Evolutionary conservation across 768 basidiomycete genomes (phyloP).

Genomic region (Astraeus odoratus): DNA sequence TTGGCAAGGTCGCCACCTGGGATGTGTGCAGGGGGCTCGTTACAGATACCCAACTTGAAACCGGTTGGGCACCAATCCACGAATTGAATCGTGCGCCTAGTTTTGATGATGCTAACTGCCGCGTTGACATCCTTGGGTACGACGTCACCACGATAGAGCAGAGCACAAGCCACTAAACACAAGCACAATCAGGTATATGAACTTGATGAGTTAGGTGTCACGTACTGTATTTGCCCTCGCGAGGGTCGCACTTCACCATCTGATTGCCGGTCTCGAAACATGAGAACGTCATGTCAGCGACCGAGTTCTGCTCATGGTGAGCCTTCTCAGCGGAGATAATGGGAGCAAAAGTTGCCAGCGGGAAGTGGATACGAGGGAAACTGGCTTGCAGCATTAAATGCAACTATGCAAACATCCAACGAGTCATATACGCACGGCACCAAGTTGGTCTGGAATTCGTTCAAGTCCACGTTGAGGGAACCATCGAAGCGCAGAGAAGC

Average conservation of each 20-base stretch:
- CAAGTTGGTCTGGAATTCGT: conserved; percentile 99
- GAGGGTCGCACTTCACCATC: conserved; percentile 76
- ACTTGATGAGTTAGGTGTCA: neutral
- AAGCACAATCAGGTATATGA: neutral
- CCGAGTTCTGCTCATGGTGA: conserved; percentile 94
- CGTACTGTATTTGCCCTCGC: conserved; percentile 72
- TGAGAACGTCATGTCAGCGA: conserved; percentile 95
- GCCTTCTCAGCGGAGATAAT: conserved; percentile 93
- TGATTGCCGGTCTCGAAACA: conserved; percentile 77
- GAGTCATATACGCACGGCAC: conserved; percentile 68
- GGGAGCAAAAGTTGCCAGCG: conserved; percentile 92
- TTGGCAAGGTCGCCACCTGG: conserved; percentile 74
- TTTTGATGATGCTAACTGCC: conserved; percentile 68
- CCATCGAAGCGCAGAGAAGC: conserved; percentile 75
- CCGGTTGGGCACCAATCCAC: conserved; percentile 79
- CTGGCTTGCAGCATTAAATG: conserved; percentile 30
- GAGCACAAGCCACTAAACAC: conserved; percentile 53
- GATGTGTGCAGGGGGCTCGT: conserved; percentile 68
- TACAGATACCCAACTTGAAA: conserved; percentile 75
- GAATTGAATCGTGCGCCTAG: conserved; percentile 72
- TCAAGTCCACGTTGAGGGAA: conserved; percentile 65
- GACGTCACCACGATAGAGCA: conserved; percentile 71
- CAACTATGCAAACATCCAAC: neutral
- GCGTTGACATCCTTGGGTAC: conserved; percentile 75
- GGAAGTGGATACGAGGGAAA: conserved; percentile 99